Percentiles rank a stretch among this genome's conserved stretches.
Conservation (phyloP, 495 filamentous ascomycete species). For the Polyplosphaeria fusca region DNA sequence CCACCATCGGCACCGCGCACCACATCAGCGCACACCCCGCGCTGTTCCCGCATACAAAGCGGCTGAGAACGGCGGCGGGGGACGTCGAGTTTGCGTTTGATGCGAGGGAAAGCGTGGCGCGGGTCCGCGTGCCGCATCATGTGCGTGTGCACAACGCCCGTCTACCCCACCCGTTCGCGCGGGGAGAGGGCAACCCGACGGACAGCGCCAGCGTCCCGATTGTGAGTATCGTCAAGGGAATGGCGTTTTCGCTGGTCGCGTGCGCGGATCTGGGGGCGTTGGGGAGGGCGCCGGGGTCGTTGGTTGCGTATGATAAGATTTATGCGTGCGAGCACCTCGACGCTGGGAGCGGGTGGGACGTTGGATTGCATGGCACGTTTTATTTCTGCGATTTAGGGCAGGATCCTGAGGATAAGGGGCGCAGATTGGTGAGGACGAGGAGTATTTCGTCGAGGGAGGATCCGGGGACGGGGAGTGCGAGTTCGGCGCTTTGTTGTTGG, state of each 20-base stretch:
- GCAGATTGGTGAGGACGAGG: slow-evolving; percentile 44
- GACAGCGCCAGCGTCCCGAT: slow-evolving; percentile 43
- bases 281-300: slow-evolving; percentile 28
- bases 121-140: slow-evolving; percentile 61
- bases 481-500: slow-evolving; percentile 54
- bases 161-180: slow-evolving; percentile 25
- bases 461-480: slow-evolving; percentile 69
- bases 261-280: slow-evolving; percentile 50
- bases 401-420: slow-evolving; percentile 35
- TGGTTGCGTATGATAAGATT: slow-evolving; percentile 3
- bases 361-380: slow-evolving; percentile 53
- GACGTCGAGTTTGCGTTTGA: slow-evolving; percentile 4
- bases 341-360: slow-evolving; percentile 55
- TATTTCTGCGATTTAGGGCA: slow-evolving; percentile 49
- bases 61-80: slow-evolving; percentile 11
- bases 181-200: slow-evolving; percentile 35
- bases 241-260: slow-evolving; percentile 59
- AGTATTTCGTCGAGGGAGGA: slow-evolving; percentile 59
- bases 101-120: slow-evolving; percentile 34
- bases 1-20: slow-evolving; percentile 66
- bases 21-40: slow-evolving; percentile 39
- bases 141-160: slow-evolving; percentile 56
- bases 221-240: slow-evolving; percentile 65
- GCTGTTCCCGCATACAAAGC: background rate
- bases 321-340: slow-evolving; percentile 13